Percentiles rank a stretch among this genome's conserved stretches.
Evolutionary conservation across 345 rosid species (phyloP).

Genomic region (Corymbia maculata): DNA sequence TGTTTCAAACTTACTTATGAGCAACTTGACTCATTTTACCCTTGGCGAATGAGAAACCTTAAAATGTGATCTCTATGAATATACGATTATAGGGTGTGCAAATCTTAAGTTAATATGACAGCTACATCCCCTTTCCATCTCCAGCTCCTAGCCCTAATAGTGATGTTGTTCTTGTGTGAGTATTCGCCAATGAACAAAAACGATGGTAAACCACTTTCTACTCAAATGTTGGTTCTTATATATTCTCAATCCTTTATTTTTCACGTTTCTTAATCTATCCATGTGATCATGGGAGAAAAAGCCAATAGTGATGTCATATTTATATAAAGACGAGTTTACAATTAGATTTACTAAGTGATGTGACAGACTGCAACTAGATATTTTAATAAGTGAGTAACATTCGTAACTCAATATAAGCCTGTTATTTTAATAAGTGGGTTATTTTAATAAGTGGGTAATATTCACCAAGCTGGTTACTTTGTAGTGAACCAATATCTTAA

Average conservation of each 20-base stretch:
- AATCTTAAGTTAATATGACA: not conserved
- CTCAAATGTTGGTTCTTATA: not conserved
- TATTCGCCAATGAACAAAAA: not conserved
- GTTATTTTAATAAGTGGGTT: not conserved
- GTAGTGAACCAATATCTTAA: not conserved
- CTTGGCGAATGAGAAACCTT: not conserved
- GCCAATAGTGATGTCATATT: not conserved
- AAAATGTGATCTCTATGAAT: not conserved
- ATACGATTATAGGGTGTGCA: not conserved
- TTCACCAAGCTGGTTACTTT: not conserved
- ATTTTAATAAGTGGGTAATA: not conserved
- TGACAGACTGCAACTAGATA: not conserved
- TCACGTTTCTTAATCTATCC: not conserved
- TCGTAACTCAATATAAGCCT: no score
- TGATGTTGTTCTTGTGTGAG: not conserved
- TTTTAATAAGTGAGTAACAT: not conserved
- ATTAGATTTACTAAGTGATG: not conserved
- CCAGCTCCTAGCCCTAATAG: not conserved
- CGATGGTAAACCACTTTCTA: not conserved
- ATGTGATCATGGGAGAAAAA: not conserved
- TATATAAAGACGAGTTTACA: no score
- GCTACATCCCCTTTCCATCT: not conserved
- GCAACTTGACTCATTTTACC: not conserved
- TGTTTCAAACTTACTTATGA: no score
- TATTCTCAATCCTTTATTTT: not conserved